These are phyloP conservation scores for Arthrobotrys musiformis DNA, from an alignment of 2,329 filamentous ascomycete genomes.

Conservation along the genomic window DNA sequence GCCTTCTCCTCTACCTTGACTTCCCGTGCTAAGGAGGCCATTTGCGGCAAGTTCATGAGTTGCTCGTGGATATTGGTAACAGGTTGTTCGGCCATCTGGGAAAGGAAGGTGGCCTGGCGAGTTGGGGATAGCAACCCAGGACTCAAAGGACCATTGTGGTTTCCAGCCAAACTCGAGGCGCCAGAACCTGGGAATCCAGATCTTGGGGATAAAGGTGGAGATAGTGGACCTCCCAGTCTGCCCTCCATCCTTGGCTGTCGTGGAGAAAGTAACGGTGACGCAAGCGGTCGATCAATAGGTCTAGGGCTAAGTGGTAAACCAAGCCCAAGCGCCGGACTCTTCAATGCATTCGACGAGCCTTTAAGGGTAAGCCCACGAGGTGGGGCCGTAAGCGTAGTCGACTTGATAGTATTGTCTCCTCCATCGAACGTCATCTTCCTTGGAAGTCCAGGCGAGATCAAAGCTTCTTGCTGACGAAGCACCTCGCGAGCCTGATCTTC, in stretches of 20 bases:
- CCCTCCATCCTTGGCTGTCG: conserved; percentile 45
- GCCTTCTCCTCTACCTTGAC: conserved; percentile 54
- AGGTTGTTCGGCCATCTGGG: conserved; percentile 44
- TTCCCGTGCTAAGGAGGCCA: conserved; percentile 52
- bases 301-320: conserved; percentile 56
- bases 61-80: conserved; percentile 53
- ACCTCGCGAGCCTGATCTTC: conserved; percentile 50
- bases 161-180: conserved; percentile 16
- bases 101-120: conserved; percentile 33
- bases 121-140: conserved; percentile 45
- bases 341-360: conserved; percentile 40
- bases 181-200: conserved; percentile 55
- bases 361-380: conserved; percentile 41
- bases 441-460: conserved; percentile 49
- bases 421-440: conserved; percentile 51
- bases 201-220: conserved; percentile 57
- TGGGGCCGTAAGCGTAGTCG: conserved; percentile 45
- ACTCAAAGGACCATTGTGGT: conserved; percentile 40
- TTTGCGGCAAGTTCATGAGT: conserved; percentile 52
- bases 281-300: conserved; percentile 58
- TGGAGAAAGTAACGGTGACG: conserved; percentile 58
- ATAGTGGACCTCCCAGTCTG: conserved; percentile 54
- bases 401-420: conserved; percentile 49
- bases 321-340: conserved; percentile 49
- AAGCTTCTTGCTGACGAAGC: conserved; percentile 45